Conservation (phyloP, 164 flowering plant genomes). For the Sextonia rubra region DNA sequence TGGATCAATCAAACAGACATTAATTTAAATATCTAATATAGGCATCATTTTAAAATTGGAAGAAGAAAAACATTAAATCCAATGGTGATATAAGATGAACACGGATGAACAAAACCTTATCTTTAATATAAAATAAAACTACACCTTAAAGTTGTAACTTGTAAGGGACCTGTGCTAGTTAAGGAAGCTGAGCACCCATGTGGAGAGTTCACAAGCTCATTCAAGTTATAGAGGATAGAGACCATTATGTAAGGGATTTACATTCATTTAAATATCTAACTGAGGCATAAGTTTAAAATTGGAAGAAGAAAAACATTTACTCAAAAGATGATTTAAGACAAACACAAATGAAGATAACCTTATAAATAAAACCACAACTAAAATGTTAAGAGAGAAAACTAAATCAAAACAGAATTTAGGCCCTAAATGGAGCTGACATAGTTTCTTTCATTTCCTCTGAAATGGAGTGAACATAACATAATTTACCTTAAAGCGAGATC, state of each 20-base stretch:
- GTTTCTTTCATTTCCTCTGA: background rate
- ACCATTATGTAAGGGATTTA: background rate
- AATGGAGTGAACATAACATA: background rate
- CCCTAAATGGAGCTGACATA: background rate
- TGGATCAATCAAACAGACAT: background rate
- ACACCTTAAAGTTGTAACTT: too few relatives aligned
- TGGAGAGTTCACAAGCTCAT: background rate
- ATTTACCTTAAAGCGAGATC: conserved; percentile 82
- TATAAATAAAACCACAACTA: background rate
- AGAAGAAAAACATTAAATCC: background rate
- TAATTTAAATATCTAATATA: background rate
- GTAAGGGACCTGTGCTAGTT: background rate
- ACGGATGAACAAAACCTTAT: background rate
- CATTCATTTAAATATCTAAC: background rate
- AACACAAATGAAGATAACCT: background rate
- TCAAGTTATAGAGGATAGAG: background rate
- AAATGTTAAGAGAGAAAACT: background rate
- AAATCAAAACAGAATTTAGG: conserved; percentile 2
- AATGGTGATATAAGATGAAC: background rate
- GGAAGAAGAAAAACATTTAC: background rate
- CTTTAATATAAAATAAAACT: background rate
- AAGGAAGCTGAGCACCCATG: background rate
- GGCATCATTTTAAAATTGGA: background rate
- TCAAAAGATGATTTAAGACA: background rate
- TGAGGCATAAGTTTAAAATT: background rate